Percentiles rank a stretch among this genome's conserved stretches.
phyloP scores from a whole-genome alignment of 768 basidiomycete species.

The Lentinula sp. region DNA sequence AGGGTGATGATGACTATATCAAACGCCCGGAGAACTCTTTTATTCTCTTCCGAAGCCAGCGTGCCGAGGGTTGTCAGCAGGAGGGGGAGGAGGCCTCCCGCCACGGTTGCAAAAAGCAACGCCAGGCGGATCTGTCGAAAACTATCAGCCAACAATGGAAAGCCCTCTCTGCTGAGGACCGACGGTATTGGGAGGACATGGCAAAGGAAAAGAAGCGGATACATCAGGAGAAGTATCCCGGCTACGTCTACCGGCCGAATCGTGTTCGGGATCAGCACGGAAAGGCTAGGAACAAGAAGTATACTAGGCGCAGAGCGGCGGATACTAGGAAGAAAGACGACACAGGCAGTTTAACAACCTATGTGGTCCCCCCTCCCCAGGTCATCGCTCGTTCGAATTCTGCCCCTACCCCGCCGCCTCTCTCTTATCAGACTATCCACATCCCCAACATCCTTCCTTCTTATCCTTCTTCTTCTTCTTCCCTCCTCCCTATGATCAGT shows the following conservation, averaged over 20 bases:
- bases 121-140: constrained; percentile 76
- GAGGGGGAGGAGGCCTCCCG: neutral
- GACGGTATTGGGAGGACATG: constrained; percentile 67
- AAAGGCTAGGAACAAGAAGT: constrained; percentile 26
- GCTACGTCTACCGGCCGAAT: constrained; percentile 76
- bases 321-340: constrained; percentile 19
- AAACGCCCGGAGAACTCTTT: constrained; percentile 83
- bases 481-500: constrained; percentile 51
- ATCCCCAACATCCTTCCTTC: constrained; percentile 63
- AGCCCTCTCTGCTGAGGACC: constrained; percentile 55
- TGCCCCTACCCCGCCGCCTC: constrained; percentile 56
- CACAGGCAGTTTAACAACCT: constrained; percentile 10
- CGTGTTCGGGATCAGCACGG: constrained; percentile 53
- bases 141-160: constrained; percentile 80
- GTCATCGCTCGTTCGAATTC: constrained; percentile 35
- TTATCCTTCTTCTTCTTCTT: constrained; percentile 55
- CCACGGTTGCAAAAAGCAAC: constrained; percentile 57
- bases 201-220: constrained; percentile 78
- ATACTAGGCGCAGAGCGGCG: constrained; percentile 32
- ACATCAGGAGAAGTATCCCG: constrained; percentile 68
- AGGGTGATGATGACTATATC: constrained; percentile 79
- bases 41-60: constrained; percentile 76
- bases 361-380: constrained; percentile 25
- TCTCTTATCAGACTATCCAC: constrained; percentile 59
- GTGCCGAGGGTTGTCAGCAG: constrained; percentile 64